A percentile compares a stretch with the other conserved stretches of the same genome.
Conservation (phyloP, 2,329 filamentous ascomycete genomes). For the Epichloe glyceriae region DNA sequence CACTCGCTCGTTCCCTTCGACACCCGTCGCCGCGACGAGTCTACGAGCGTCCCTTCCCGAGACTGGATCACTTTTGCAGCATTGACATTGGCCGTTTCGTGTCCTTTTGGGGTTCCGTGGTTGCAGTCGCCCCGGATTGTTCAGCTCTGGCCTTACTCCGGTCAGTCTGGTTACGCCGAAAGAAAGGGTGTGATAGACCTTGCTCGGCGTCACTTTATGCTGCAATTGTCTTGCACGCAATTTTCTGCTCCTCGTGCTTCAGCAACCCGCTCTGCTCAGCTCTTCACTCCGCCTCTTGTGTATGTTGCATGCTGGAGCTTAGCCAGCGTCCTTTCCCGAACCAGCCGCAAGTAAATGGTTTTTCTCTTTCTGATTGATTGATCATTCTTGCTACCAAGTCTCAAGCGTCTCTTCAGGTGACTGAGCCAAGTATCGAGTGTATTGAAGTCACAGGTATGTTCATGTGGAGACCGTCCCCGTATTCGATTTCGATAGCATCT, state of each 20-base stretch:
- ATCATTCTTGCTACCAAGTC: neutral
- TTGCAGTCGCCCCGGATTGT: constrained; percentile 10
- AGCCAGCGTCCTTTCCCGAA: neutral
- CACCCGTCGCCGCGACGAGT: constrained; percentile 9
- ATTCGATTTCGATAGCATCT: constrained; percentile 8
- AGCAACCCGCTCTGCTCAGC: neutral
- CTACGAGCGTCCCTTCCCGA: constrained; percentile 24
- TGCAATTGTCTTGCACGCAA: neutral
- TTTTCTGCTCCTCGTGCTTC: neutral
- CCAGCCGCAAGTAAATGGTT: neutral
- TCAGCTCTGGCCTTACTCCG: constrained; percentile 2
- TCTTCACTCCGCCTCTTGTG: neutral
- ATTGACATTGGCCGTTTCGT: constrained; percentile 8
- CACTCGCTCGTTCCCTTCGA: constrained; percentile 18
- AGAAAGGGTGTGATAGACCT: neutral
- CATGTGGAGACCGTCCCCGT: constrained; percentile 3
- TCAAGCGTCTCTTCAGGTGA: neutral
- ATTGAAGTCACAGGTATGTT: constrained; percentile 15
- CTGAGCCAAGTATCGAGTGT: neutral
- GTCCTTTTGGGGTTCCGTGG: constrained; percentile 1
- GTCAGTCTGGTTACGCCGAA: neutral
- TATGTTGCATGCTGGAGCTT: neutral
- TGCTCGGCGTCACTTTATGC: constrained; percentile 1
- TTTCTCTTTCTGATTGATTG: neutral
- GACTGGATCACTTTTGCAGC: constrained; percentile 12